Evolutionary conservation across 169 alveolate genomes (phyloP).

Genomic region (Cryptosporidium canis): DNA sequence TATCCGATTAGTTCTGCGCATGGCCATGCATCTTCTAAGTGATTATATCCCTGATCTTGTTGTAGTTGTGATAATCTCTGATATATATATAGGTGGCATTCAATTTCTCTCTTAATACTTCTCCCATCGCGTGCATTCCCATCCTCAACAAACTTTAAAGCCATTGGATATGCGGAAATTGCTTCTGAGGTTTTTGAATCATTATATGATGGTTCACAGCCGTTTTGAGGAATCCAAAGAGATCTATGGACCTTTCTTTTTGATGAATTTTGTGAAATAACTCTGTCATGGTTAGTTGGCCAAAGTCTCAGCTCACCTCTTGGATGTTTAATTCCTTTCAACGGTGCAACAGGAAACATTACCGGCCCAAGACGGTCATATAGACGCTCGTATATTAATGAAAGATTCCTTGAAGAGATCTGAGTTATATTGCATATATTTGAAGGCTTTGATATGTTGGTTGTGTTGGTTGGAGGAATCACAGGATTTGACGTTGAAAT

Average conservation of each 20-base stretch:
- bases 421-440: neutral
- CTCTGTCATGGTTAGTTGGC: constrained; percentile 76
- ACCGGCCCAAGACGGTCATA: constrained; percentile 86
- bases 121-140: constrained; percentile 85
- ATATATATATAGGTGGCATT: constrained; percentile 86
- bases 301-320: constrained; percentile 83
- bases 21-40: constrained; percentile 87
- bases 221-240: constrained; percentile 78
- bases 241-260: constrained; percentile 85
- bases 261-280: constrained; percentile 85
- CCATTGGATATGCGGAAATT: constrained; percentile 81
- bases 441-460: constrained; percentile 1
- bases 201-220: constrained; percentile 70
- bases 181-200: constrained; percentile 10
- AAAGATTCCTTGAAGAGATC: constrained; percentile 1
- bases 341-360: constrained; percentile 79
- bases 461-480: neutral
- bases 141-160: constrained; percentile 86
- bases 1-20: constrained; percentile 85
- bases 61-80: constrained; percentile 78
- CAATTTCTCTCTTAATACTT: constrained; percentile 86
- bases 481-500: neutral
- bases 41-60: constrained; percentile 64
- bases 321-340: constrained; percentile 77
- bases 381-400: constrained; percentile 75